Evolutionary conservation across 2,329 filamentous ascomycete species (phyloP), one percentile per base, ranked within the genome.

Genomic region (Aspergillaceae sp.): DNA sequence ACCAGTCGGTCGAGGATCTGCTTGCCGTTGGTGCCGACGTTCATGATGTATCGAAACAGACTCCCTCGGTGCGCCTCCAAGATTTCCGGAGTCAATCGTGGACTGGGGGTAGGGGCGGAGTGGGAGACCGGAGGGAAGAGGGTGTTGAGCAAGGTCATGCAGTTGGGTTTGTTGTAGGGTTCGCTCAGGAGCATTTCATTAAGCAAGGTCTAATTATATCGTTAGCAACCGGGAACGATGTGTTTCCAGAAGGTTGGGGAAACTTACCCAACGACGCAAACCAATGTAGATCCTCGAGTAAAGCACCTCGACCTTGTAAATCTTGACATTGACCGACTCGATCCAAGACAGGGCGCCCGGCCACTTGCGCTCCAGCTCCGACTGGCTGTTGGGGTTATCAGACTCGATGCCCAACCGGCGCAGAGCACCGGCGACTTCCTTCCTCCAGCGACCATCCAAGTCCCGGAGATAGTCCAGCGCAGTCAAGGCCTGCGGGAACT

Each of bases 141-240:
- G 7, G 80, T 84, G 64, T 84, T 84, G 43, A 84, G 74, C 74
- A 84, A 80, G 44, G 79, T 81, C 51, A 83, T 72, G 58, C 80
- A 82, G 59, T 83, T 83, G 56, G 76, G 72, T 61, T 81, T 82
- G 67, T 79, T 79, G 64, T 80, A 82, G 0, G 79, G 79, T 30
- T 74, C 68, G 19, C 36, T 38, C 29, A 82, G 68, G 28, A 78
- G 75, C 55, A 84, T 73, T 55, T 84, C 80, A 55, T 84, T 83
- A 62, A 84, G 76, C 58, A 84, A 65, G 48, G 79, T 77, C 77
- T 80, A 44, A 37, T n/a, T 43, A 41, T 27, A 4, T 10, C 29
- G 27, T 42, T 42, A 42, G 38, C 5, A 26, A 26, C 38, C 8
- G 3, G n/a, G 19, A 7, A 40, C 7, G 19, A 19, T 32, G 6